A percentile compares a stretch with the other conserved stretches of the same genome.
Conservation (phyloP, 495 filamentous ascomycete genomes). For the Bombardia bombarda region DNA sequence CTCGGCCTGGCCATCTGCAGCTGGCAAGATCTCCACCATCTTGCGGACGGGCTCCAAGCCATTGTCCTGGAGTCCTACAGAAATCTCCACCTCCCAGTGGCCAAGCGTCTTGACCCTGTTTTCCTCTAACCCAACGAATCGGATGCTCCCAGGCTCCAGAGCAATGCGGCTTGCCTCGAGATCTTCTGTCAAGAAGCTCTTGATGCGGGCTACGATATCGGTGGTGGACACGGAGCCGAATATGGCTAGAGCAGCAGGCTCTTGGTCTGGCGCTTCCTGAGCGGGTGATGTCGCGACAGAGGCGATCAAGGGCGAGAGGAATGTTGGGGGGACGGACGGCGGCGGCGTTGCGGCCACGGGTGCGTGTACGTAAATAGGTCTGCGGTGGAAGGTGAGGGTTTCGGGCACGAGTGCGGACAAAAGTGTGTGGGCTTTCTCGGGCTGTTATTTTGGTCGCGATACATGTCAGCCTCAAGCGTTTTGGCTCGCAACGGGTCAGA, state of each 20-base stretch:
- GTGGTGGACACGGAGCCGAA: slow-evolving; percentile 34
- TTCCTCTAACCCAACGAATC: slow-evolving; percentile 22
- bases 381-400: slow-evolving; percentile 82
- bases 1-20: slow-evolving; percentile 7
- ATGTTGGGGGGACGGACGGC: background rate
- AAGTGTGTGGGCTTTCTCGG: slow-evolving; percentile 64
- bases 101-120: slow-evolving; percentile 33
- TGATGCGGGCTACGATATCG: slow-evolving; percentile 27
- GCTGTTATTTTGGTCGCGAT: slow-evolving; percentile 36
- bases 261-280: background rate
- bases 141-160: slow-evolving; percentile 24
- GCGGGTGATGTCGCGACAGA: background rate
- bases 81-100: slow-evolving; percentile 28
- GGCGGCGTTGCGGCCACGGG: background rate
- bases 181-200: slow-evolving; percentile 17
- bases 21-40: slow-evolving; percentile 24
- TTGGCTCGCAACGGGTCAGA: background rate
- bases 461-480: slow-evolving; percentile 6
- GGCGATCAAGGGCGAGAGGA: slow-evolving; percentile 17
- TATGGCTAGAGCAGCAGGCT: slow-evolving; percentile 16
- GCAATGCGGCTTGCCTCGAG: slow-evolving; percentile 21
- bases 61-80: slow-evolving; percentile 1
- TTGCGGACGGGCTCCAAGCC: slow-evolving; percentile 21
- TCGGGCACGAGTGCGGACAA: slow-evolving; percentile 85
- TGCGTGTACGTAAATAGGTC: slow-evolving; percentile 25